Percentiles rank a stretch among this genome's conserved stretches.
Evolutionary conservation across 768 basidiomycete species (phyloP).

Genomic region (Panus rudis): DNA sequence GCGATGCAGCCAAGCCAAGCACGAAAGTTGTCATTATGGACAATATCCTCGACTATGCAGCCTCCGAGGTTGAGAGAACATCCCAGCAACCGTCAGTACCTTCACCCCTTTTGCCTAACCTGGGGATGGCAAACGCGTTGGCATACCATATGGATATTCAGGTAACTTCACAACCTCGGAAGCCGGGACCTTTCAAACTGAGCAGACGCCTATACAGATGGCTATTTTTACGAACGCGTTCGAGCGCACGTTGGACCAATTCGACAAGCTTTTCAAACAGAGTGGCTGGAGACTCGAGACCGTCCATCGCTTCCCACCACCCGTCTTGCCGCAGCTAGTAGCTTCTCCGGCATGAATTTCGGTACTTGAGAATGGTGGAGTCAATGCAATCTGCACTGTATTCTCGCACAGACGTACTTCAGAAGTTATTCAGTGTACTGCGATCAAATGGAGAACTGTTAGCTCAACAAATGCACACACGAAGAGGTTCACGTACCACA

Average conservation of each 20-base stretch:
- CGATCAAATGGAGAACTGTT: no score
- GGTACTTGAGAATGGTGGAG: no score
- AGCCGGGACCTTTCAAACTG: no score
- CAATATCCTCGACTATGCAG: slow-evolving; percentile 27
- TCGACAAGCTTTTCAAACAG: slow-evolving; percentile 16
- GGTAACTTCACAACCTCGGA: no score
- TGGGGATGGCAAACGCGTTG: slow-evolving; percentile 16
- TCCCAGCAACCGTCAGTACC: slow-evolving; percentile 20
- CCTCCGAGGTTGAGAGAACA: slow-evolving; percentile 14
- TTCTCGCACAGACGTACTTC: no score
- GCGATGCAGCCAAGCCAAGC: slow-evolving; percentile 26
- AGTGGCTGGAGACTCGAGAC: slow-evolving; percentile 26
- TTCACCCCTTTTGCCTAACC: slow-evolving; percentile 22
- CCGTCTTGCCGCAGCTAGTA: slow-evolving; percentile 6
- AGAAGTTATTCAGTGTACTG: no score
- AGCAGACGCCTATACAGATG: slow-evolving; percentile 18
- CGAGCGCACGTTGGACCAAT: slow-evolving; percentile 25
- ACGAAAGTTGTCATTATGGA: slow-evolving; percentile 39
- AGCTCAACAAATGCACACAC: no score
- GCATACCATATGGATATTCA: slow-evolving; percentile 18
- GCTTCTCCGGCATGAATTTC: slow-evolving; percentile 1
- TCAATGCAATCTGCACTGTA: no score
- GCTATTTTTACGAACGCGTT: slow-evolving; percentile 21
- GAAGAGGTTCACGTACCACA: no score
- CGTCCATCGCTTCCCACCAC: slow-evolving; percentile 4